Evolutionary conservation across 1,284 basidiomycete genomes (phyloP).

Genomic region (Ganoderma sp.): DNA sequence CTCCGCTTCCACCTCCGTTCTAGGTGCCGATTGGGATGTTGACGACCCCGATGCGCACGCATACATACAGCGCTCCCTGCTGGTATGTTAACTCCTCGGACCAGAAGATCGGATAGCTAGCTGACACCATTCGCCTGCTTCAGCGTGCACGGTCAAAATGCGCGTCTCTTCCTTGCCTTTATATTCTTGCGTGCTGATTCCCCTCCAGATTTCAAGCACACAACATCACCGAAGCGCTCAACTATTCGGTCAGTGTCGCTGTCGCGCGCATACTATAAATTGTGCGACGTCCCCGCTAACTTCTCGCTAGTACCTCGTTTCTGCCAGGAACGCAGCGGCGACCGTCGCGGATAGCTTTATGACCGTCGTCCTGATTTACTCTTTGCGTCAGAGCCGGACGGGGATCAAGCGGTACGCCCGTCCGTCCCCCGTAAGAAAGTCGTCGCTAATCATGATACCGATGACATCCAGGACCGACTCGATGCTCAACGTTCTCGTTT

Average conservation of each 20-base stretch:
- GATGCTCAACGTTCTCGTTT: constrained; percentile 18
- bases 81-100: neutral
- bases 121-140: neutral
- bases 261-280: too few species aligned
- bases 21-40: neutral
- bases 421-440: neutral
- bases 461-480: constrained; percentile 14
- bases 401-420: constrained; percentile 8
- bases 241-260: neutral
- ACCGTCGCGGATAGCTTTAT: neutral
- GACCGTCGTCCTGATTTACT: neutral
- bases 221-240: neutral
- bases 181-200: neutral
- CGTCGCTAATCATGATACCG: neutral
- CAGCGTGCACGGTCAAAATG: constrained; percentile 1
- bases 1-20: neutral
- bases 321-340: neutral
- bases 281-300: too few species aligned
- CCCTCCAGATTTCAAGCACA: neutral
- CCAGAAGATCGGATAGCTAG: neutral
- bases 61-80: neutral
- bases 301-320: neutral
- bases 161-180: neutral
- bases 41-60: neutral
- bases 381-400: neutral